Base-by-base conservation (phyloP, 2,329 filamentous ascomycete species). In the Curvularia verruculosa region DNA sequence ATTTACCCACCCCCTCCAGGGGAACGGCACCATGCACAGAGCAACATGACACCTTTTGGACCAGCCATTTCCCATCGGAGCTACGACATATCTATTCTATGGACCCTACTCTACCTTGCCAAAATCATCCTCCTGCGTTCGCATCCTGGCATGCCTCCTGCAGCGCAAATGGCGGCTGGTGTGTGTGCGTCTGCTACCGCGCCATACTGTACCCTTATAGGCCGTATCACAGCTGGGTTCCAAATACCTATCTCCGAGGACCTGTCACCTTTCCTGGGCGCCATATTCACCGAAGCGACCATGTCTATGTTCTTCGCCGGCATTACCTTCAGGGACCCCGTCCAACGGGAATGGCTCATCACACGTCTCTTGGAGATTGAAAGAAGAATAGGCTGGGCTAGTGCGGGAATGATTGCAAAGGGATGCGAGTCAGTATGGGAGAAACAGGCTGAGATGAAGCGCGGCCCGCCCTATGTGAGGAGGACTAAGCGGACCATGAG, bases 101-200 rank as follows among this genome's bases (percentile, higher is more conserved):
- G 92, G 91, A 87, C 90, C 71, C 89, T 93, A 63, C 93, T 91
- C 74, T 90, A 96, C 75, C 91, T 94, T 82, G 88, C 89, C 0
- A 83, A 92, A 45, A 94, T 98, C 55, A 84, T 93, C 52, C 83
- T 95, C n/a, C 82, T 94, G 57, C 85, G 95, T 31, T 83, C 88
- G 1, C 93, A 97, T 65, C 95, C 95, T 0, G 85, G 85, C 23
- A 97, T 97, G 92, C 94, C 93, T 0, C 92, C 94, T 0, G 88
- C 93, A 8, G 90, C 92, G 34, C 92, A 96, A 86, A 85, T 92
- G 67, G 92, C 95, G 2, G 92, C 92, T 0, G 89, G 89, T 7
- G 83, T 96, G 61, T 87, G 90, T 9, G 91, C 92, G 0, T 80
- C 80, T 13, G 85, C 89, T 48, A 97, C 94, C 0, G 85, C 83